Evolutionary conservation across 371 early-diverging fungal genomes (phyloP), one percentile per base, ranked within the genome.

Genomic region (Nematocida sp.): DNA sequence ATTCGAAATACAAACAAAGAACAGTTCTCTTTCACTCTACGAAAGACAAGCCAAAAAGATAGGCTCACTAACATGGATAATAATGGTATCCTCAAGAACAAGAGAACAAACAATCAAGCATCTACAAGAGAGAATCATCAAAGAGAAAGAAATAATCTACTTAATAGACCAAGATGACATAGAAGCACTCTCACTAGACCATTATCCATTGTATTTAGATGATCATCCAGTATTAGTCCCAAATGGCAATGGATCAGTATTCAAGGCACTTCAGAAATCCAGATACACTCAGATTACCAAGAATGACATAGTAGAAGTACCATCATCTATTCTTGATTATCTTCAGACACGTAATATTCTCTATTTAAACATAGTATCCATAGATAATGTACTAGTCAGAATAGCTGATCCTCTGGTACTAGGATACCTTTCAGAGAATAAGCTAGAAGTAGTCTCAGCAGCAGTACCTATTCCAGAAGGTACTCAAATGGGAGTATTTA

Each of bases 381-480:
- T 83, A 25, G 83, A 83, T 52, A 83, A 83, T 74, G 78, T 81
- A 1, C 67, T 83, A 37, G 80, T 80, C 9, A 66, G 76, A 35
- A 77, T 81, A 13, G 53, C 77, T 9, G 80, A 83, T 78, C 81
- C 80, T 13, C 53, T 63, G 17, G 55, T 66, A 62, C 51, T 80
- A 9, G 83, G 81, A 2, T 76, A 49, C n/a, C 62, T 77, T 41
- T 11, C 25, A 27, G 17, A 65, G 21, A 23, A 55, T 19, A 34
- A 46, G 7, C 54, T 66, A 1, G 81, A 83, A 19, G 63, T 80
- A 17, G 53, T 80, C 47, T 79, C 65, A 37, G 83, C 78, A 21
- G 83, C 79, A 2, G 61, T 79, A 1, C 79, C 79, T 43, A 41
- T 74, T n/a, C 51, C 25, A 43, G 43, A 60, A 51, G 63, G 67